Evolutionary conservation across 257 asterid species (phyloP), one percentile per base, ranked within the genome.

Genomic region (Solanum piurae): DNA sequence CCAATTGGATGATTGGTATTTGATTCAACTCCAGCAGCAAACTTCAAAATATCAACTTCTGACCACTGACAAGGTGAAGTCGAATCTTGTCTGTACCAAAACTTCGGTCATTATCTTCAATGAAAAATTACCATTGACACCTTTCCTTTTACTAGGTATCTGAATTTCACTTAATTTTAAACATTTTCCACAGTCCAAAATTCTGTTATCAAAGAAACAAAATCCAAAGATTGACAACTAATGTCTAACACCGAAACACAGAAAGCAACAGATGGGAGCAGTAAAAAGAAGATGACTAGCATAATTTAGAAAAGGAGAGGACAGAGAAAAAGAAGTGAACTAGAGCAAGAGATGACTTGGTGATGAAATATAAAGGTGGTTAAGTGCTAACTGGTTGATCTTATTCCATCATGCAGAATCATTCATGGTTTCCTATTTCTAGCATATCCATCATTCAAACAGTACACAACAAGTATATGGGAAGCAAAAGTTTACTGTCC

Each of bases 1-100:
- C 99, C 99, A 84, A 97, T 95, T 85, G 99, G 99, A 91, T 97
- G 99, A 89, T 93, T 96, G 55, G 99, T 96, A 91, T 94, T 95
- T 27, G 95, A 93, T 91, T 97, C 99, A 87, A 97, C 98, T 89
- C 98, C 99, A 89, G 99, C 98, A 27, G 99, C 99, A 66, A 97
- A 89, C 92, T 90, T 93, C 91, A 97, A 89, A 87, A 97, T 88
- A 68, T 97, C 99, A 89, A 87, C 94, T 90, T 94, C 98, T 58
- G 98, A 95, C 98, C 98, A 96, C 74, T 88, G 89, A 88, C 52
- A 85, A 49, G 87, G 89, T 88, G 88, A 88, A 69, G 88, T 84
- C 76, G 93, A 89, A 89, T 89, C 93, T 89, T 71, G 84, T 90
- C 98, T 95, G 98, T 92, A 93, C 66, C 75, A 92, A 77, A 88